These are phyloP conservation scores for Saprolegnia parasitica DNA, from an alignment of 352 stramenopile species.

Conservation along the genomic window DNA sequence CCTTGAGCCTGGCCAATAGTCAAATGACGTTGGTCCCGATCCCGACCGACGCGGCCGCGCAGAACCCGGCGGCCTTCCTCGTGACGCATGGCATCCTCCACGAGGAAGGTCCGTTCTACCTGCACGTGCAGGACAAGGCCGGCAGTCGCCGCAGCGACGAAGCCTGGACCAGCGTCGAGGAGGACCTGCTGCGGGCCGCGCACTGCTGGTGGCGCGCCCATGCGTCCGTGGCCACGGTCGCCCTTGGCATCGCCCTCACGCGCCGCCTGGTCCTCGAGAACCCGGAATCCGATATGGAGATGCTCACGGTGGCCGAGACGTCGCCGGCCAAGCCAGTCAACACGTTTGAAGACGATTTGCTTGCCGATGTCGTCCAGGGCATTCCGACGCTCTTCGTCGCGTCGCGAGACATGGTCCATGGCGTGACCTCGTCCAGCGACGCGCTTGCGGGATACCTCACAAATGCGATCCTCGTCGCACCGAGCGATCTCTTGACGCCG, in stretches of 20 bases:
- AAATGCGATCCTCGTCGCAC: not conserved
- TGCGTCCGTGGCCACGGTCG: not conserved
- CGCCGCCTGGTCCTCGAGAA: constrained; percentile 8
- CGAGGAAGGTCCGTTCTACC: constrained; percentile 8
- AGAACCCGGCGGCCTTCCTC: constrained; percentile 8
- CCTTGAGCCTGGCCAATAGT: not conserved
- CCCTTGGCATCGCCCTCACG: constrained; percentile 18
- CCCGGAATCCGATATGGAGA: constrained; percentile 22
- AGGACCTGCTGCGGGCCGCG: not conserved
- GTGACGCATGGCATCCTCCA: not conserved
- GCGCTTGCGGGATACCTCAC: constrained; percentile 15
- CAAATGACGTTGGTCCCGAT: constrained; percentile 17
- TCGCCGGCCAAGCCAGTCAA: not conserved
- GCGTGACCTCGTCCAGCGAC: not conserved
- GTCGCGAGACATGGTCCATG: not conserved
- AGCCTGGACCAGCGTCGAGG: not conserved
- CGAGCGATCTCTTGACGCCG: constrained; percentile 5
- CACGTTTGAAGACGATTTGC: constrained; percentile 8
- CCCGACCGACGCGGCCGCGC: not conserved
- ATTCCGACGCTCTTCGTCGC: not conserved
- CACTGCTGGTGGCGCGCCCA: constrained; percentile 3
- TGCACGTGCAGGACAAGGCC: constrained; percentile 10
- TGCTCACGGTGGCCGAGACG: constrained; percentile 12
- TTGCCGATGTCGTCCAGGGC: constrained; percentile 1
- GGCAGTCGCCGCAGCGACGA: not conserved